These are phyloP conservation scores for Phytophthora pinifolia DNA, from an alignment of 352 stramenopile species.

Conservation along the genomic window DNA sequence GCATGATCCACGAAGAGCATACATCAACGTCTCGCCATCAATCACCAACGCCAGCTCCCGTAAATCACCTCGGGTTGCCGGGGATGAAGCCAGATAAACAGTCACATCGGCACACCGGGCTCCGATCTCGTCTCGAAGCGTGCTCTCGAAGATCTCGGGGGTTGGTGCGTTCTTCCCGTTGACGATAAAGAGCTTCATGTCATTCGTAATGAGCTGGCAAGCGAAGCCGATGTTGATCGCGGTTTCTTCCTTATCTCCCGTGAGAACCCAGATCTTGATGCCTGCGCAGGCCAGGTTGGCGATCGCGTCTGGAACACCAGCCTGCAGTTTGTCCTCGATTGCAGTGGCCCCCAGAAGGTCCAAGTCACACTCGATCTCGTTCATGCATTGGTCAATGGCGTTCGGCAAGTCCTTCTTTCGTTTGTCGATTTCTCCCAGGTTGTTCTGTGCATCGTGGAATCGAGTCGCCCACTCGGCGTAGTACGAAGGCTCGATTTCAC, in stretches of 20 bases:
- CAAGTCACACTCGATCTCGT: slow-evolving; percentile 82
- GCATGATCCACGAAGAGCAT: slow-evolving; percentile 46
- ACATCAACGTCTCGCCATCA: slow-evolving; percentile 71
- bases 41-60: slow-evolving; percentile 76
- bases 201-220: slow-evolving; percentile 84
- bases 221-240: slow-evolving; percentile 95
- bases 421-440: slow-evolving; percentile 75
- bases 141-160: slow-evolving; percentile 44
- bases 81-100: slow-evolving; percentile 47
- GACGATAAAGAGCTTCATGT: slow-evolving; percentile 77
- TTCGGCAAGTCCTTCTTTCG: slow-evolving; percentile 77
- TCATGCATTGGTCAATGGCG: slow-evolving; percentile 75
- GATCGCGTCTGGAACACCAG: slow-evolving; percentile 89
- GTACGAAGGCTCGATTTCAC: slow-evolving; percentile 51
- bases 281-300: slow-evolving; percentile 79
- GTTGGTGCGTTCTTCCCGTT: slow-evolving; percentile 59
- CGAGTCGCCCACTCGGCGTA: slow-evolving; percentile 57
- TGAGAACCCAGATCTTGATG: slow-evolving; percentile 95
- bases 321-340: slow-evolving; percentile 94
- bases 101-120: slow-evolving; percentile 45
- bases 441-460: slow-evolving; percentile 74
- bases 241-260: slow-evolving; percentile 94
- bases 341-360: slow-evolving; percentile 88
- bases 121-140: slow-evolving; percentile 48
- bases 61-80: slow-evolving; percentile 41